A percentile compares a stretch with the other conserved stretches of the same genome.
phyloP scores from a whole-genome alignment of 305 asterid species.

The Plantago coronopus region DNA sequence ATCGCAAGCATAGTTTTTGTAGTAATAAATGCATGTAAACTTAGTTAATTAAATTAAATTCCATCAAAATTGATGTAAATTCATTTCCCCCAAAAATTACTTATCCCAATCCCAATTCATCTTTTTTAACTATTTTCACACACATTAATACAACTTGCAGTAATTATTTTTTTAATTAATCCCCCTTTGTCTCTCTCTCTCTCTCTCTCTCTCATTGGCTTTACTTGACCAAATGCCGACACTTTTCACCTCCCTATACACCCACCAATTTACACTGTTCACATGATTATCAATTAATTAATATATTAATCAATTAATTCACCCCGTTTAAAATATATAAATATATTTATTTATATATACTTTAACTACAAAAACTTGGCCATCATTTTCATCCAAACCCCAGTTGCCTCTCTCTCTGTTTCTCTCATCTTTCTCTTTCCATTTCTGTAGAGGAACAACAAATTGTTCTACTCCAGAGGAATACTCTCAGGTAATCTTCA shows the following conservation, averaged over 20 bases:
- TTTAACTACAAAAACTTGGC: slow-evolving; percentile 15
- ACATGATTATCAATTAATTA: neutral
- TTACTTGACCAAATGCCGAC: slow-evolving; percentile 32
- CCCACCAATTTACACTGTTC: slow-evolving; percentile 17
- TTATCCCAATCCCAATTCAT: slow-evolving; percentile 2
- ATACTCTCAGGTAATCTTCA: neutral
- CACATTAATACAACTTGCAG: neutral
- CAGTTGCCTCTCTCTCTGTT: slow-evolving; percentile 18
- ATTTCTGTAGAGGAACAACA: slow-evolving; percentile 28
- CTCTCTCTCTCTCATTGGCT: slow-evolving; percentile 9
- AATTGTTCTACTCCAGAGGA: slow-evolving; percentile 32
- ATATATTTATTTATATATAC: neutral
- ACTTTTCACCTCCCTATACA: slow-evolving; percentile 47
- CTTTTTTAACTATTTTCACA: slow-evolving; percentile 2
- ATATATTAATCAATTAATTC: neutral
- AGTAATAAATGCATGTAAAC: slow-evolving; percentile 8
- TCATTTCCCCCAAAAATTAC: neutral
- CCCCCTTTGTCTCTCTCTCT: neutral
- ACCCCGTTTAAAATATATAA: neutral
- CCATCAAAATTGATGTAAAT: neutral
- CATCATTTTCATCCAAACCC: slow-evolving; percentile 22
- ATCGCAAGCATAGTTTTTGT: neutral
- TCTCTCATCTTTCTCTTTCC: slow-evolving; percentile 15
- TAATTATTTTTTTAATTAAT: slow-evolving; percentile 12
- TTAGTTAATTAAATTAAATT: neutral